phyloP scores from a whole-genome alignment of 345 rosid species.

The Raphanus raphanistrum region DNA sequence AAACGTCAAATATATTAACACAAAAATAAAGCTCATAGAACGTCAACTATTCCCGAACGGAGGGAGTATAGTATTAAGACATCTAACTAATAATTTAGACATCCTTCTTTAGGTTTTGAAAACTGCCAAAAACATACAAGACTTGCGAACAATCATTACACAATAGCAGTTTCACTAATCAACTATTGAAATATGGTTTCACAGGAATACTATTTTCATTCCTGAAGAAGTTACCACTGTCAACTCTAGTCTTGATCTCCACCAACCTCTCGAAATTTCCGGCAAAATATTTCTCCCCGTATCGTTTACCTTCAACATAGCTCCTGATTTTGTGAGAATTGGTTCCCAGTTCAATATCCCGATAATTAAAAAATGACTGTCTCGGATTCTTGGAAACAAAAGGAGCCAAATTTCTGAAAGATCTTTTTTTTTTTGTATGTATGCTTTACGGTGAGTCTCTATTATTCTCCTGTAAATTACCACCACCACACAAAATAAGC shows the following conservation, averaged over 20 bases:
- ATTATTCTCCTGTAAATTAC: not conserved
- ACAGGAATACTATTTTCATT: conserved; percentile 59
- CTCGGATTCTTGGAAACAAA: conserved; percentile 39
- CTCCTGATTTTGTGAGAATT: conserved; percentile 40
- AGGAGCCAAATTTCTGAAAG: not conserved
- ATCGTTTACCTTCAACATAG: conserved; percentile 44
- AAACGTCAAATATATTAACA: no score
- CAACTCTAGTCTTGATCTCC: conserved; percentile 52
- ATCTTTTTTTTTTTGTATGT: no score
- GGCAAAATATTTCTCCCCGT: conserved; percentile 54
- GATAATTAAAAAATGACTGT: conserved; percentile 44
- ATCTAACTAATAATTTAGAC: no score
- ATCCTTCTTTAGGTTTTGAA: no score
- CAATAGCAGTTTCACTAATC: conserved; percentile 3
- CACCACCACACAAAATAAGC: not conserved
- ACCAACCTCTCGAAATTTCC: conserved; percentile 57
- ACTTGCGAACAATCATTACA: conserved; percentile 11
- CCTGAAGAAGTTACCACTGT: conserved; percentile 53
- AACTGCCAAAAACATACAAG: not conserved
- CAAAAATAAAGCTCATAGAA: no score
- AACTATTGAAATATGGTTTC: conserved; percentile 2
- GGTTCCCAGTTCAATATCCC: conserved; percentile 53
- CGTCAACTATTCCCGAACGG: no score
- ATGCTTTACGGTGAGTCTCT: not conserved
- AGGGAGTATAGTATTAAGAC: no score